Conservation (phyloP, 192 early-diverging fungal genomes). For the Rhizophagus prolifer region DNA sequence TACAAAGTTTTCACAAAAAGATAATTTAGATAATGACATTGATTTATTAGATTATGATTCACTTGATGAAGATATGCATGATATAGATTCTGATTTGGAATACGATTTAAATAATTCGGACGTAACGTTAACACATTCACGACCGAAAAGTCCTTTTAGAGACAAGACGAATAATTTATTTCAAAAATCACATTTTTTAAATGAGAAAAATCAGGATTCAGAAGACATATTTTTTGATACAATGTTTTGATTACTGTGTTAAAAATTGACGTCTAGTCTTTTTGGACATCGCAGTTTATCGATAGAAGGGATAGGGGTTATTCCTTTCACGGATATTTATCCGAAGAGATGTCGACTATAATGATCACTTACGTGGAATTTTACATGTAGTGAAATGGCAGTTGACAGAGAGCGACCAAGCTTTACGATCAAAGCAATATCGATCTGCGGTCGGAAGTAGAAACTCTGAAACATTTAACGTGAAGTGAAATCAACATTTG, state of each 20-base stretch:
- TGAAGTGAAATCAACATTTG: too few species aligned
- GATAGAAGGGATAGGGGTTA: too few species aligned
- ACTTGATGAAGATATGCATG: neutral
- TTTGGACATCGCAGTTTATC: too few species aligned
- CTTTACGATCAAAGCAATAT: too few species aligned
- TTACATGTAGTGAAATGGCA: too few species aligned
- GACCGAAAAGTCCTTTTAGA: neutral
- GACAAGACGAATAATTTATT: neutral
- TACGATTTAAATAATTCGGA: neutral
- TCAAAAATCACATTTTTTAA: neutral
- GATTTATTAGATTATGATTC: neutral
- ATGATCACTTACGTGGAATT: too few species aligned
- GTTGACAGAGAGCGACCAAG: too few species aligned
- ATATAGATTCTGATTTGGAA: neutral
- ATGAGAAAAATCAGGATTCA: neutral
- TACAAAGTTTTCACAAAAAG: neutral
- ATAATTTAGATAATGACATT: neutral
- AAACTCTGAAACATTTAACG: too few species aligned
- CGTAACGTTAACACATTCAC: neutral
- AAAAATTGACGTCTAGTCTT: too few species aligned
- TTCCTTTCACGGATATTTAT: too few species aligned
- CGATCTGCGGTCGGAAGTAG: too few species aligned
- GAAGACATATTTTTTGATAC: slow-evolving; percentile 1
- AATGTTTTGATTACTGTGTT: neutral
- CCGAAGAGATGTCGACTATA: too few species aligned